Percentiles rank a stretch among this genome's conserved stretches.
Evolutionary conservation across 2,329 filamentous ascomycete species (phyloP).

Genomic region (Aschersonia sp.): DNA sequence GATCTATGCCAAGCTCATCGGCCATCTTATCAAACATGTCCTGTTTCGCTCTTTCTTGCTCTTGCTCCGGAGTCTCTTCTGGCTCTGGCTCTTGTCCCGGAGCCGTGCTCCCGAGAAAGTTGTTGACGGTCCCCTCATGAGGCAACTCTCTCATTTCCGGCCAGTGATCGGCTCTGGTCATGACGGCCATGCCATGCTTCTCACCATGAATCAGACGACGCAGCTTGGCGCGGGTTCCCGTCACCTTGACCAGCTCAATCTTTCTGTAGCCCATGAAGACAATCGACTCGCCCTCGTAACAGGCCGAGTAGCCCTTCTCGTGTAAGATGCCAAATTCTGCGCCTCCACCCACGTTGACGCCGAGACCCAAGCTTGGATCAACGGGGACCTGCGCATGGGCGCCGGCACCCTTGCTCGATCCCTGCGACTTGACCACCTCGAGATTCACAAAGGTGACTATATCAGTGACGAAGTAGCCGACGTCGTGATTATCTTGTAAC

Average conservation of each 20-base stretch:
- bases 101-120: conserved; percentile 6
- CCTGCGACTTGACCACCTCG: conserved; percentile 7
- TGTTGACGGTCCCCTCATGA: conserved; percentile 9
- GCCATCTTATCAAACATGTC: conserved; percentile 6
- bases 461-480: conserved; percentile 14
- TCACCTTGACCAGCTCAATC: conserved; percentile 13
- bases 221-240: conserved; percentile 10
- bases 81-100: conserved; percentile 1
- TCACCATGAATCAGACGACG: conserved; percentile 31
- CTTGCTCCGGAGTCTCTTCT: conserved; percentile 1
- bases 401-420: conserved; percentile 5
- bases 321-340: conserved; percentile 7
- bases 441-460: conserved; percentile 14
- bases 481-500: conserved; percentile 9
- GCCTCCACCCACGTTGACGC: conserved; percentile 6
- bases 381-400: conserved; percentile 7
- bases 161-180: conserved; percentile 13
- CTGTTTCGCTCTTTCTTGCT: background rate
- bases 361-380: conserved; percentile 8
- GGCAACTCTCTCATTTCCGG: conserved; percentile 12
- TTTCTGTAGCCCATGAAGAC: conserved; percentile 14
- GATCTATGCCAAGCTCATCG: conserved; percentile 6
- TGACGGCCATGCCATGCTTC: conserved; percentile 13
- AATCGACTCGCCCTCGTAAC: conserved; percentile 14
- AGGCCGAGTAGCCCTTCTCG: conserved; percentile 10